Evolutionary conservation across 768 basidiomycete species (phyloP).

Genomic region (Nidularia pulvinata): DNA sequence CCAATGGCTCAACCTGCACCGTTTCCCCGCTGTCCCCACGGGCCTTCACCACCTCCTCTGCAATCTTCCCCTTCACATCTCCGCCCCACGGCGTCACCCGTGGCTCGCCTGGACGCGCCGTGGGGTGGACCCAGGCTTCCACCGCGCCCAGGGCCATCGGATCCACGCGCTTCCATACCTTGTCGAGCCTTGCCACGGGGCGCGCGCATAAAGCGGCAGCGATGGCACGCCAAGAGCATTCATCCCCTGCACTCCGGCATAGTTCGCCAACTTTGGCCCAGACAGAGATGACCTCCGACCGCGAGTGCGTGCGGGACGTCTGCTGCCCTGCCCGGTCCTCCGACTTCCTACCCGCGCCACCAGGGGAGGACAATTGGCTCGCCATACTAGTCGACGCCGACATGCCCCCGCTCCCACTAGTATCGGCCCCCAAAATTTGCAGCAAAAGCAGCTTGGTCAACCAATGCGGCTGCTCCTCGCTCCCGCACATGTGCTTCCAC

Average conservation of each 20-base stretch:
- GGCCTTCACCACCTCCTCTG: slow-evolving; percentile 45
- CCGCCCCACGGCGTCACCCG: slow-evolving; percentile 72
- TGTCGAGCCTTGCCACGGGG: slow-evolving; percentile 75
- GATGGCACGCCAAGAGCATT: slow-evolving; percentile 80
- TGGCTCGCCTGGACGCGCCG: slow-evolving; percentile 36
- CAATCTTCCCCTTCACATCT: slow-evolving; percentile 43
- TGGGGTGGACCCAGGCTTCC: slow-evolving; percentile 65
- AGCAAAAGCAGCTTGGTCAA: slow-evolving; percentile 71
- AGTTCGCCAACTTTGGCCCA: slow-evolving; percentile 79
- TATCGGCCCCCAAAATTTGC: slow-evolving; percentile 69
- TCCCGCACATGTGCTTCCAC: slow-evolving; percentile 55
- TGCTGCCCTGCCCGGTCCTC: slow-evolving; percentile 28
- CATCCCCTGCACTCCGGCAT: slow-evolving; percentile 72
- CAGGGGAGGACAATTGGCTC: slow-evolving; percentile 18
- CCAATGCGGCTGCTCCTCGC: slow-evolving; percentile 77
- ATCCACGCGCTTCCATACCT: slow-evolving; percentile 81
- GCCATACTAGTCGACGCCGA: slow-evolving; percentile 1
- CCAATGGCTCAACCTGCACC: slow-evolving; percentile 39
- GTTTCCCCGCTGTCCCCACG: slow-evolving; percentile 38
- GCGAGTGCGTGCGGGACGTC: slow-evolving; percentile 65
- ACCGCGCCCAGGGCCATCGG: slow-evolving; percentile 52
- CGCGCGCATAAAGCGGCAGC: slow-evolving; percentile 68
- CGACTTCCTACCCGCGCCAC: slow-evolving; percentile 25
- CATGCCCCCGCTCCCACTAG: slow-evolving; percentile 22
- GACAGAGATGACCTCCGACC: slow-evolving; percentile 69